phyloP scores from a whole-genome alignment of 2,329 filamentous ascomycete species.

The Penicillium brasilianum region DNA sequence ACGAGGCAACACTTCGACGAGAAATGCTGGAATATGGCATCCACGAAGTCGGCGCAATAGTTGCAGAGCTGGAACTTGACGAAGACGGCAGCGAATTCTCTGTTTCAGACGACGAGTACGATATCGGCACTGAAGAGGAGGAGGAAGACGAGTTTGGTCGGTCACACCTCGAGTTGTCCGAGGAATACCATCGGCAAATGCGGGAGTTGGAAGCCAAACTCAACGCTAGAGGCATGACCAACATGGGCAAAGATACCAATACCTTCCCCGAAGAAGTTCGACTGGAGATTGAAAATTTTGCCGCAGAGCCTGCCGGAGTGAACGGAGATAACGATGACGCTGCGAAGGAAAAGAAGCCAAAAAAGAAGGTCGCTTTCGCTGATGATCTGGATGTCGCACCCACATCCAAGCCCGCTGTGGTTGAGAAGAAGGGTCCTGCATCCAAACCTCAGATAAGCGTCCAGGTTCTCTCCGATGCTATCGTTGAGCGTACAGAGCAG shows the following conservation, averaged over 20 bases:
- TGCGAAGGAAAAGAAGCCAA: constrained; percentile 35
- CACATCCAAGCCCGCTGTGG: constrained; percentile 40
- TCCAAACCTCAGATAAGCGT: constrained; percentile 33
- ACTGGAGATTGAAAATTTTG: constrained; percentile 36
- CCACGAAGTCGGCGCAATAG: constrained; percentile 86
- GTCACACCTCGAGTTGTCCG: constrained; percentile 68
- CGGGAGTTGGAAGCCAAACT: constrained; percentile 79
- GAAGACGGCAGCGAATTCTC: constrained; percentile 61
- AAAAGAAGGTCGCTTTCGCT: constrained; percentile 83
- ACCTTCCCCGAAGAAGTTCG: constrained; percentile 42
- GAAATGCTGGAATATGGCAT: constrained; percentile 92
- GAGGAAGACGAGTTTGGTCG: constrained; percentile 75
- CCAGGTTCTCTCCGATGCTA: constrained; percentile 47
- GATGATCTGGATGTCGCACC: constrained; percentile 72
- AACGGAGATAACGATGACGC: not conserved
- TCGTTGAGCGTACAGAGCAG: constrained; percentile 49
- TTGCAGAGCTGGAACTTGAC: constrained; percentile 87
- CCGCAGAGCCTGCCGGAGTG: constrained; percentile 22
- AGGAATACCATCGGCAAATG: constrained; percentile 83
- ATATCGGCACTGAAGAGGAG: constrained; percentile 53
- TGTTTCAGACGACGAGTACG: constrained; percentile 61
- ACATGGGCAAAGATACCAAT: constrained; percentile 57
- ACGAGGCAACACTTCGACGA: constrained; percentile 78
- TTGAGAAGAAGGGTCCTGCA: constrained; percentile 37
- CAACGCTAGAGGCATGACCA: constrained; percentile 62